Conservation (phyloP, 23 red algal species). For the Agarophyton chilense region DNA sequence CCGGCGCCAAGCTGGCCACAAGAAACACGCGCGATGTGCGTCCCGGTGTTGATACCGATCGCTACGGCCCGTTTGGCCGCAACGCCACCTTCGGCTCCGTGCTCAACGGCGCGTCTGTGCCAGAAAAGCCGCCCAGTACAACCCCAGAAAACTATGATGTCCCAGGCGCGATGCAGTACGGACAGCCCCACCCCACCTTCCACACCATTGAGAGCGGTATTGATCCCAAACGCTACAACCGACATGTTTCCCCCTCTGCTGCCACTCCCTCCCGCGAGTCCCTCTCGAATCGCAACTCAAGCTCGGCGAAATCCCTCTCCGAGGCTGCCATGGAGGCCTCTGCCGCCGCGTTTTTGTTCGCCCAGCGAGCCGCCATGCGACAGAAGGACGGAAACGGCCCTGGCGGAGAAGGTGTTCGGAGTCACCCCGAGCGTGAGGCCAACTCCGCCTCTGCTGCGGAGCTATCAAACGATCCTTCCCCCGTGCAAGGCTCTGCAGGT, state of each 20-base stretch:
- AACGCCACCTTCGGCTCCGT: constrained; percentile 4
- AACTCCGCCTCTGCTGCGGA: neutral
- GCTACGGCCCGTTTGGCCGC: constrained; percentile 71
- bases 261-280: neutral
- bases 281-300: neutral
- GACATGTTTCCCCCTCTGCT: neutral
- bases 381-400: neutral
- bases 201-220: constrained; percentile 52
- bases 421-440: neutral
- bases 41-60: constrained; percentile 86
- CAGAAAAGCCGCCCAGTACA: neutral
- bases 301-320: neutral
- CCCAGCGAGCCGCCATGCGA: neutral
- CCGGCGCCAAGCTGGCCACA: constrained; percentile 85
- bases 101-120: neutral
- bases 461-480: neutral
- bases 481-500: neutral
- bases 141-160: constrained; percentile 26
- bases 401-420: neutral
- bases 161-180: neutral
- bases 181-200: neutral
- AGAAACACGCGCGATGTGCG: constrained; percentile 82
- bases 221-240: constrained; percentile 11
- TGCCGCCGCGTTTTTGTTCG: neutral
- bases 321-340: constrained; percentile 7